Evolutionary conservation across 495 filamentous ascomycete genomes (phyloP).

Genomic region (Aspergillus egyptiacus): DNA sequence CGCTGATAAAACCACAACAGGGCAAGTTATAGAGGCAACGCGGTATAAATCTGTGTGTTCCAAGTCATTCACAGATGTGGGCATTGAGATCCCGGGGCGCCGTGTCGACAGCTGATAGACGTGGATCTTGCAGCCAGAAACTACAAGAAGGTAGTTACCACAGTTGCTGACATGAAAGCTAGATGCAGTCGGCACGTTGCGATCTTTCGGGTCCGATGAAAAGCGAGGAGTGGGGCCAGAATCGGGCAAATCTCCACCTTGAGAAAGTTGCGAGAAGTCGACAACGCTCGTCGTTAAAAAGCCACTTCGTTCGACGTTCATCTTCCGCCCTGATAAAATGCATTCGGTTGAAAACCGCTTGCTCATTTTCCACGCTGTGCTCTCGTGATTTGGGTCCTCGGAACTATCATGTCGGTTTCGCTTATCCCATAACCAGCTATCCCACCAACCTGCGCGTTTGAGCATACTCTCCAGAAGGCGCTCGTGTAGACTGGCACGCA

Average conservation of each 20-base stretch:
- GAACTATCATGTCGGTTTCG: conserved; percentile 17
- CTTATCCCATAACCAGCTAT: conserved; percentile 37
- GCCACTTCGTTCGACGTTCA: conserved; percentile 34
- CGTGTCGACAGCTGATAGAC: conserved; percentile 49
- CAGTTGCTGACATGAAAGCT: conserved; percentile 56
- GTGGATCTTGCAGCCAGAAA: conserved; percentile 53
- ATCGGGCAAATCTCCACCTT: neutral
- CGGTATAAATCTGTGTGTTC: conserved; percentile 32
- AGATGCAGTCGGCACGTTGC: neutral
- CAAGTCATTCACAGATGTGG: conserved; percentile 9
- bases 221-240: neutral
- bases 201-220: conserved; percentile 17
- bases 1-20: conserved; percentile 51
- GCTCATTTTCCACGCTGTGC: conserved; percentile 52
- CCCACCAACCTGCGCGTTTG: conserved; percentile 55
- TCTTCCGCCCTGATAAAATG: conserved; percentile 44
- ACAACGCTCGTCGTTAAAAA: conserved; percentile 25
- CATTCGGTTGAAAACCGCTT: conserved; percentile 57
- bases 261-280: conserved; percentile 31
- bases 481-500: conserved; percentile 53
- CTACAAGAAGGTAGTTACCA: conserved; percentile 52
- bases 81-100: conserved; percentile 12
- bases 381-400: conserved; percentile 23
- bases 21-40: conserved; percentile 54
- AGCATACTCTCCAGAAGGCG: conserved; percentile 49